Evolutionary conservation across 805 yeast species (phyloP).

Genomic region (Kuraishia ogatae): DNA sequence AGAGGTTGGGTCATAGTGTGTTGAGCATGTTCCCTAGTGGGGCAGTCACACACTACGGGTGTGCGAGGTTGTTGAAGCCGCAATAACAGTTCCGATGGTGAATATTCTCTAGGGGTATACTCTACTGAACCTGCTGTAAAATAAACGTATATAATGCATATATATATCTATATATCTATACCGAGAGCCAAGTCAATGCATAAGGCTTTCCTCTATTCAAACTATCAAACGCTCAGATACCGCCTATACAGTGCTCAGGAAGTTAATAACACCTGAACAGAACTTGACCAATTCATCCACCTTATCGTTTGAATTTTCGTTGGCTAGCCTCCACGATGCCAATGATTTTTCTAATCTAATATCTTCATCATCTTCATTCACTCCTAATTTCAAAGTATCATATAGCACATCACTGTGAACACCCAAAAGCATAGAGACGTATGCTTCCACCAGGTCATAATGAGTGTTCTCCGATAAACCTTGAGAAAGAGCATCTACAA

Average conservation of each 20-base stretch:
- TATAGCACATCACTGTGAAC: constrained; percentile 76
- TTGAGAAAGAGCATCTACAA: constrained; percentile 55
- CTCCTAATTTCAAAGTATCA: constrained; percentile 6
- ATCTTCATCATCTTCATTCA: constrained; percentile 17
- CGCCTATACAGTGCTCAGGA: constrained; percentile 42
- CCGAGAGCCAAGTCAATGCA: no score
- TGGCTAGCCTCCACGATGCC: constrained; percentile 37
- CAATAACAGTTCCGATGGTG: not conserved
- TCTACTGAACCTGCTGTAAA: constrained; percentile 1
- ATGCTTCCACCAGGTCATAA: constrained; percentile 75
- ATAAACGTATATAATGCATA: not conserved
- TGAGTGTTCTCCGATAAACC: constrained; percentile 51
- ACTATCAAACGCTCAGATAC: not conserved
- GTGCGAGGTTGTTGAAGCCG: constrained; percentile 18
- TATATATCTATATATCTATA: not conserved
- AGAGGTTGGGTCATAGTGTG: constrained; percentile 45
- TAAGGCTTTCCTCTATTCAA: no score
- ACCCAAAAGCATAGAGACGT: constrained; percentile 64
- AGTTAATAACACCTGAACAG: constrained; percentile 71
- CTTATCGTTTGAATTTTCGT: constrained; percentile 30
- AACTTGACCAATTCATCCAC: constrained; percentile 67
- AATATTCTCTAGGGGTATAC: no score
- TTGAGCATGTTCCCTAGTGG: constrained; percentile 37
- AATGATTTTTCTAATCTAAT: constrained; percentile 33
- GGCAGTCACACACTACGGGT: constrained; percentile 49